Evolutionary conservation across 2,329 filamentous ascomycete species (phyloP), one percentile per base, ranked within the genome.

Genomic region (Sclerotinia sclerotiorum): DNA sequence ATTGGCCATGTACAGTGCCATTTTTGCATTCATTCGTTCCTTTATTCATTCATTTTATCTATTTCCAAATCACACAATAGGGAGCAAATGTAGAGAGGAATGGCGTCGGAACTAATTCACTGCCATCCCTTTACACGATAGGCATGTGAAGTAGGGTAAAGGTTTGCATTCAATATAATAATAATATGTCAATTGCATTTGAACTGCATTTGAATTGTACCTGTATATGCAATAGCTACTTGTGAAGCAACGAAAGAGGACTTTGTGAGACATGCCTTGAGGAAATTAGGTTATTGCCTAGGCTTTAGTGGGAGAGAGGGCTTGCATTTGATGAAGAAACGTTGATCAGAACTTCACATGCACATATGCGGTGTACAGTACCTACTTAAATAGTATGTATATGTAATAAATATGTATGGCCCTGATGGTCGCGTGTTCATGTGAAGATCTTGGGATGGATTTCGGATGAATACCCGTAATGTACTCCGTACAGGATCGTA

Each of bases 1-100:
- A 46, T 29, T 61, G 55, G 65, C 56, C 65, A 61, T 67, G 65
- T 67, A 52, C 32, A 61, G 44, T 61, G 65, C 24, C 24, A 21
- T 29, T 51, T 66, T 60, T 66, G 52, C 58, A 48, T 35, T 35
- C 44, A 48, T 24, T 49, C 29, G 39, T 48, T 56, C 39, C 32
- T 49, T 55, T 52, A 49, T 51, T 66, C 51, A 49, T 27, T 66
- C 27, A 35, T 57, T 56, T 24, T 35, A 56, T 32, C 51, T 66
- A 61, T 46, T 67, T 32, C 48, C 35, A 42, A 32, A 46, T 52
- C 8, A 67, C 29, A 67, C 52, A 61, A 44, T 44, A 67, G 65
- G 56, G 24, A 54, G 32, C 65, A 67, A 35, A 61, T 32, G 48
- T 64, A 64, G 58, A 61, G 21, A 61, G 44, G 44, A 49, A 58